phyloP scores from a whole-genome alignment of 148 eudicot genomes.

The Vaccinium corymbosum region DNA sequence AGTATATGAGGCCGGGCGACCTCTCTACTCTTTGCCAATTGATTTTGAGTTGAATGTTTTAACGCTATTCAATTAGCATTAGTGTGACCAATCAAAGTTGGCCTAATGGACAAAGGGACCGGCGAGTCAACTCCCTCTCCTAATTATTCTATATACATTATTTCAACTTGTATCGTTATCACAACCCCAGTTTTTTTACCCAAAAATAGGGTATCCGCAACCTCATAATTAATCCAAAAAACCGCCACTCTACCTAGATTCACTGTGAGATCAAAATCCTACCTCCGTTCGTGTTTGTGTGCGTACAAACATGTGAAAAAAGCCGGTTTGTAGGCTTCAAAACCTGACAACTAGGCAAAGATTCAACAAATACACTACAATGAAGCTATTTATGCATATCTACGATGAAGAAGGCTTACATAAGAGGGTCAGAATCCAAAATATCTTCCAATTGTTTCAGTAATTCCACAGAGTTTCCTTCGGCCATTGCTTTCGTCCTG shows the following conservation, averaged over 20 bases:
- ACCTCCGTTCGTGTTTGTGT: background rate
- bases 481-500: constrained; percentile 14
- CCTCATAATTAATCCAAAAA: background rate
- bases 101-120: background rate
- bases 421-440: constrained; percentile 47
- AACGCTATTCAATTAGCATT: background rate
- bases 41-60: no score
- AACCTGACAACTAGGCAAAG: no score
- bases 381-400: background rate
- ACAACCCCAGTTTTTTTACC: background rate
- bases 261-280: background rate
- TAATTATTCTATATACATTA: background rate
- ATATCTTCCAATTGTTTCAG: constrained; percentile 36
- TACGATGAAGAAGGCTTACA: constrained; percentile 12
- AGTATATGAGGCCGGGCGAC: no score
- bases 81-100: background rate
- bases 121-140: background rate
- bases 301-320: background rate
- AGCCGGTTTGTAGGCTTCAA: background rate
- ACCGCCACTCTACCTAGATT: background rate
- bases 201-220: no score
- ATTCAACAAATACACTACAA: background rate
- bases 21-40: no score
- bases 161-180: background rate
- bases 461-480: constrained; percentile 25